Base-by-base conservation (phyloP, 1,139 yeast species). In the Debaryomycetaceae sp. region DNA sequence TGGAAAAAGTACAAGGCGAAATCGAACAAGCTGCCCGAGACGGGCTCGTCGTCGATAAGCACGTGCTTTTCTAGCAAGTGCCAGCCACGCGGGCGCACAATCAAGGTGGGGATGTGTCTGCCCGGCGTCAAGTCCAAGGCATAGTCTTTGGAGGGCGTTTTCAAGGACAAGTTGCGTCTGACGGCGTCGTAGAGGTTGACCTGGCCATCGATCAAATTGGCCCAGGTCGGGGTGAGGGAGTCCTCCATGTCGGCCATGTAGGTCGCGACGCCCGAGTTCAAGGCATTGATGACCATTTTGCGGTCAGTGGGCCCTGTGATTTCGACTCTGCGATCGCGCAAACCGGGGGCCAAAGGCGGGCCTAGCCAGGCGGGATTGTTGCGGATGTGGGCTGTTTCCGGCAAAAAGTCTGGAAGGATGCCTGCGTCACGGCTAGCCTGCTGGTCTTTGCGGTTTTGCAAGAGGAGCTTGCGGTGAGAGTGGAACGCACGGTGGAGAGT, bases 181-280 rank as follows among this genome's bases (percentile, higher is more conserved):
- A 78, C 70, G 23, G 86, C 96, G 51, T 90, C 97, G 58, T 75
- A 86, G 47, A 90, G 65, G 58, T 90, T 87, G 41, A 81, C 85
- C 62, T 90, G 98, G 34, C 97, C 98, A 32, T 66, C 72, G 37
- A 82, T 74, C 66, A 83, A 70, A 58, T 85, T 86, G 43, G 60
- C 60, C 97, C 97, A 90, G 22, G 97, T 87, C 43, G 98, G 98
- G 21, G 96, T 78, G 45, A 86, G 77, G 20, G 95, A 83, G 60
- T 86, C 96, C 58, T 86, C 96, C 45, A 86, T 82, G 60, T 86
- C 97, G 27, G 92, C 78, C 96, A 86, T 86, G 56, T 86, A 86
- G 28, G 95, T 83, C 50, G 81, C 85, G 27, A 86, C 95, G 34
- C 73, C 73, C 4, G 95, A 76, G 61, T 86, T 86, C 50, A 86